phyloP scores from a whole-genome alignment of 306 rosid genomes.

The Vigna reflexopilosa region DNA sequence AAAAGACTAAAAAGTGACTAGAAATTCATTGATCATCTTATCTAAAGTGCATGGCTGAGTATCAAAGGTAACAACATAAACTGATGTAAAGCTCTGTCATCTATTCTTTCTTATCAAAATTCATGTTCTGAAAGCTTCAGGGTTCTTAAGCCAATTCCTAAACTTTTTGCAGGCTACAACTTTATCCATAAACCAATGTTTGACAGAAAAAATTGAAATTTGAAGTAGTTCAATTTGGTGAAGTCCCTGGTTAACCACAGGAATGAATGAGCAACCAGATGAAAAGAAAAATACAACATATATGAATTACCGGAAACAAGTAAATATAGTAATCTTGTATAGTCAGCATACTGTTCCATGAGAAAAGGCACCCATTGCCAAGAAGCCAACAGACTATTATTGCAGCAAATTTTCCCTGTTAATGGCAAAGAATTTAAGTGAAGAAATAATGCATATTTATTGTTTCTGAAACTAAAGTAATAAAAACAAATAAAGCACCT shows the following conservation, averaged over 20 bases:
- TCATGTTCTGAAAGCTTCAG: background rate
- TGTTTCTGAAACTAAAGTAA: background rate
- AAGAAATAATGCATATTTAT: slow-evolving; percentile 17
- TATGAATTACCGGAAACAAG: slow-evolving; percentile 77
- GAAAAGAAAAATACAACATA: slow-evolving; percentile 14
- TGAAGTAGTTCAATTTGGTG: slow-evolving; percentile 6
- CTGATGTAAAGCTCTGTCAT: background rate
- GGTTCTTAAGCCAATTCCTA: slow-evolving; percentile 15
- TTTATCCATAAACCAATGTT: background rate
- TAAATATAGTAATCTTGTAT: slow-evolving; percentile 76
- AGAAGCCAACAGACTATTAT: slow-evolving; percentile 80
- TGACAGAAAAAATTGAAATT: slow-evolving; percentile 6
- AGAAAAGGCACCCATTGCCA: slow-evolving; percentile 84
- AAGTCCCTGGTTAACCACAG: slow-evolving; percentile 15
- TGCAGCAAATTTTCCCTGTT: slow-evolving; percentile 73
- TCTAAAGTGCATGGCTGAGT: background rate
- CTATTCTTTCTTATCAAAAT: slow-evolving; percentile 23
- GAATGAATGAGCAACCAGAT: background rate
- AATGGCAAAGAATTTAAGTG: slow-evolving; percentile 20
- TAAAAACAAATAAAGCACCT: slow-evolving; percentile 51
- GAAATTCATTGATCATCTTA: slow-evolving; percentile 1
- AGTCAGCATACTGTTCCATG: slow-evolving; percentile 96
- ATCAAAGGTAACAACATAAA: background rate
- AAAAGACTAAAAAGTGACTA: background rate
- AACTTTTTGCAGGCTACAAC: background rate